Evolutionary conservation across 1,139 yeast species (phyloP).

Genomic region (Eremothecium sinecaudum): DNA sequence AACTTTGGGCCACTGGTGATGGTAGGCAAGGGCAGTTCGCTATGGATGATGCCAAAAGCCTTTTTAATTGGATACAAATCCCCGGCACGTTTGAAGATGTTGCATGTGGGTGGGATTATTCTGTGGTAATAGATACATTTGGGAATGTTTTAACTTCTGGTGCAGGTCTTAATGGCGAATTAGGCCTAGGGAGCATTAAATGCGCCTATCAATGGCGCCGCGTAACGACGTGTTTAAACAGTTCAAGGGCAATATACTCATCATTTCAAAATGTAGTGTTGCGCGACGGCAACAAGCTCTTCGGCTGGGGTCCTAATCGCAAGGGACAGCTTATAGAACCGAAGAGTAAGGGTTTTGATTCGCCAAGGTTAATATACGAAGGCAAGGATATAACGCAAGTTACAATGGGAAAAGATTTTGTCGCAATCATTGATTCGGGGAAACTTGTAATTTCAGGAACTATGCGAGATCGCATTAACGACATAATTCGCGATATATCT

Average conservation of each 20-base stretch:
- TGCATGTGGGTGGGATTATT: conserved; percentile 68
- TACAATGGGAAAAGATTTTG: conserved; percentile 28
- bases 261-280: conserved; percentile 32
- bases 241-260: conserved; percentile 13
- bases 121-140: conserved; percentile 40
- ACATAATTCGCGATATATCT: conserved; percentile 12
- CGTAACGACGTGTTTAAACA: conserved; percentile 13
- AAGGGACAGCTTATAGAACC: conserved; percentile 52
- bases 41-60: background rate
- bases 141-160: conserved; percentile 49
- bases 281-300: conserved; percentile 35
- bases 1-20: conserved; percentile 50
- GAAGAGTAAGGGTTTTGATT: conserved; percentile 23
- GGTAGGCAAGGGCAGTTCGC: conserved; percentile 47
- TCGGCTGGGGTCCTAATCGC: conserved; percentile 79
- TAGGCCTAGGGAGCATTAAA: conserved; percentile 45
- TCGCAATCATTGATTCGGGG: conserved; percentile 12
- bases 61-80: conserved; percentile 5
- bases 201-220: conserved; percentile 13
- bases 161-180: conserved; percentile 60
- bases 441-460: conserved; percentile 18
- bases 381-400: conserved; percentile 10
- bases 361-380: conserved; percentile 22
- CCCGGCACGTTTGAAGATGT: conserved; percentile 25
- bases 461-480: conserved; percentile 14